A percentile compares a stretch with the other conserved stretches of the same genome.
Conservation (phyloP, 305 asterid genomes). For the Plantago lanceolata region DNA sequence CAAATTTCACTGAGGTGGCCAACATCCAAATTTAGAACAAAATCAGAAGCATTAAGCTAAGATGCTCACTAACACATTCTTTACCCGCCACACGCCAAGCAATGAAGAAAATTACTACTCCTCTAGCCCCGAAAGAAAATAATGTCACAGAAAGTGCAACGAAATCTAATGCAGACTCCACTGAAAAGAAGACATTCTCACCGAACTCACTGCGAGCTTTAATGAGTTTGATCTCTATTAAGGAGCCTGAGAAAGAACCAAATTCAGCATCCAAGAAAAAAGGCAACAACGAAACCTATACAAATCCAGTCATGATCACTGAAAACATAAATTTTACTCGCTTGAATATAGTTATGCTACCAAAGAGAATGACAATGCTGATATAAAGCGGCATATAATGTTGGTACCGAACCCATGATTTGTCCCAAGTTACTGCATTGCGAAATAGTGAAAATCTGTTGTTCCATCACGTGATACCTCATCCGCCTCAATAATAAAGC, state of each 20-base stretch:
- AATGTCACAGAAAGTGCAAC: conserved; percentile 27
- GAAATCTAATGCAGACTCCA: conserved; percentile 24
- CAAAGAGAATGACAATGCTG: too few relatives aligned
- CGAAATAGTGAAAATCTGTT: not conserved
- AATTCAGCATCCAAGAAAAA: conserved; percentile 40
- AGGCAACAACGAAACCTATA: conserved; percentile 45
- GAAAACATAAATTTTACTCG: not conserved
- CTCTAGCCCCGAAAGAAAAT: conserved; percentile 46
- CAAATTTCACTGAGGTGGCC: too few relatives aligned
- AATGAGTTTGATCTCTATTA: conserved; percentile 37
- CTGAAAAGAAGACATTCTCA: conserved; percentile 32
- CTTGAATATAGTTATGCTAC: not conserved
- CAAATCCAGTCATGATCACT: not conserved
- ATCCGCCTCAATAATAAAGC: not conserved
- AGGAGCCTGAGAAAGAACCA: conserved; percentile 35
- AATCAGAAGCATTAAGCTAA: too few relatives aligned
- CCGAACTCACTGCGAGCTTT: conserved; percentile 43
- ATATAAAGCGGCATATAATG: too few relatives aligned
- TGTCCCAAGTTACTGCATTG: too few relatives aligned
- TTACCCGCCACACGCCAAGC: conserved; percentile 48
- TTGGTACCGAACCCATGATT: too few relatives aligned
- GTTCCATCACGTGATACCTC: not conserved
- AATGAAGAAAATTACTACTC: conserved; percentile 32
- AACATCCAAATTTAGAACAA: too few relatives aligned
- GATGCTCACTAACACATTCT: too few relatives aligned